Evolutionary conservation across 1,284 basidiomycete species (phyloP), one percentile per base, ranked within the genome.

Genomic region (Bondarzewia mesenterica): DNA sequence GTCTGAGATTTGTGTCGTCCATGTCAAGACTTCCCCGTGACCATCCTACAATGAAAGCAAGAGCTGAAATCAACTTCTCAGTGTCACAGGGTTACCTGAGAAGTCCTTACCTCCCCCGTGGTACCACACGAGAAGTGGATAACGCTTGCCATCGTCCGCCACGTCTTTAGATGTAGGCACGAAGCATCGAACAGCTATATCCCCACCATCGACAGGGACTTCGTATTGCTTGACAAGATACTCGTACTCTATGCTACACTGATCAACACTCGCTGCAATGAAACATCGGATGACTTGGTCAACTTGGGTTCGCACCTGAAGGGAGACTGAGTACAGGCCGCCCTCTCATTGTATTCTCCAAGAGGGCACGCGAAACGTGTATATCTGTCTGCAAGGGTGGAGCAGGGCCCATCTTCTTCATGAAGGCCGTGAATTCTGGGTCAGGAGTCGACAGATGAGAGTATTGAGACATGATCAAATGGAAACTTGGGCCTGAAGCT

Each of bases 1-100:
- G 46, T 10, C 58, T 52, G 18, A 58, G 51, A 14, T 46, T 39
- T n/a, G 46, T 26, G 23, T 58, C 58, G 23, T 60, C 56, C 5
- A 38, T 16, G 10, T 58, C 57, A n/a, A 59, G 41, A 7, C 49
- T 47, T 1, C 57, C 56, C 1, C 50, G 7, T 8, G 44, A 20
- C 35, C 44, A 50, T 18, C 51, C 53, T 54, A 16, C 6, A 25
- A 5, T 14, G 16, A 39, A 18, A 25, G 12, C 14, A 22, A 8
- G 14, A 26, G 18, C 7, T 32, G 15, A 14, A 8, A 21, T 15
- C 2, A 14, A 16, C 20, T 12, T 10, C 10, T 32, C 6, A 18
- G 7, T 14, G 22, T 21, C 14, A 16, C 14, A 15, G 23, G 5
- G 10, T 15, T 4, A 1, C 7, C 29, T 3, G 2, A 39, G 15